Conservation (phyloP, 2,329 filamentous ascomycete genomes). For the Microsporum audouinii region DNA sequence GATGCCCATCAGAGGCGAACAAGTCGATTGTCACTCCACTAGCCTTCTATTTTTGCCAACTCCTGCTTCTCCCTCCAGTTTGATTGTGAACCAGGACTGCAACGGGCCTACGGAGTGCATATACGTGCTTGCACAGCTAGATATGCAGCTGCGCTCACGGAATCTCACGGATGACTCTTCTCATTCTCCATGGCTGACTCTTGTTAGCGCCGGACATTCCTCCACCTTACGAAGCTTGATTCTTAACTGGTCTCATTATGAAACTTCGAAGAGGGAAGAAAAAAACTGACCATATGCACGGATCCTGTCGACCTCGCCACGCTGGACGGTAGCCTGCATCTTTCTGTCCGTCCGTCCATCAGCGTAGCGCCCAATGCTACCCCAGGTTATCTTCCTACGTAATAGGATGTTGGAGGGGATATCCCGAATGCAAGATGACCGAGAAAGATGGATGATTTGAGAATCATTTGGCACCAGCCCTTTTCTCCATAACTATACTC, state of each 20-base stretch:
- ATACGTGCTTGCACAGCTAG: neutral
- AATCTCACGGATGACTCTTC: neutral
- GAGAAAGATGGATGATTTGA: neutral
- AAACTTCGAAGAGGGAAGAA: neutral
- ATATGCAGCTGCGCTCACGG: neutral
- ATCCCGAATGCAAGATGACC: neutral
- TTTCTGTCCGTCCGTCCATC: neutral
- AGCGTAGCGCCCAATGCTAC: neutral
- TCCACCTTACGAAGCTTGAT: neutral
- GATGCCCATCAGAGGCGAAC: neutral
- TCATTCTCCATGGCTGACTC: neutral
- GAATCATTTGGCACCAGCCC: neutral
- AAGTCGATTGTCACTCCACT: neutral
- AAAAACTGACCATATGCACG: neutral
- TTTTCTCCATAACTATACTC: neutral
- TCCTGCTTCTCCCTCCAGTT: neutral
- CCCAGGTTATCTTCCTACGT: neutral
- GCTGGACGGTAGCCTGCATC: neutral
- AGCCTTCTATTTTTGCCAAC: neutral
- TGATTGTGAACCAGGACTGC: neutral
- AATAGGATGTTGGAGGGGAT: neutral
- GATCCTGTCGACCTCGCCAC: neutral
- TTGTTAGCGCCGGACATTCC: conserved; percentile 2
- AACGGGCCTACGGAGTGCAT: neutral
- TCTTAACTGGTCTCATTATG: conserved; percentile 1